Evolutionary conservation across 331 rosid species (phyloP), one percentile per base, ranked within the genome.

Genomic region (Rosa hybrid): DNA sequence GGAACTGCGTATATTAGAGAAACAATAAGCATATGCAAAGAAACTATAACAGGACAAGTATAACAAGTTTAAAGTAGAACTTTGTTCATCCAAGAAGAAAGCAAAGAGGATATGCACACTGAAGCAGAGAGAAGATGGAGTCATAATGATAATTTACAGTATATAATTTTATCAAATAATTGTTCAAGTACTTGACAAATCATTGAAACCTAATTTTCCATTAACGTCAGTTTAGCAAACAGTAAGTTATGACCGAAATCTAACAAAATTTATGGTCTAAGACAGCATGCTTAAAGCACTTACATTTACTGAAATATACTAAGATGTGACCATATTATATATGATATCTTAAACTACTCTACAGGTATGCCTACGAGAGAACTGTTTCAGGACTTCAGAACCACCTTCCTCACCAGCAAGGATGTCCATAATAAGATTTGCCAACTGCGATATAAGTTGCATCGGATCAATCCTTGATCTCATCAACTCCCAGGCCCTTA

Each of bases 391-490:
- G 80, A 80, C 82, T 85, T 89, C 94, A 45, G 93, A 90, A 74
- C 81, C 78, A 72, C 84, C 86, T 71, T 84, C 92, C 77, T 84
- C 90, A 77, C 94, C 98, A 8, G 92, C 93, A 78, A 94, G 96
- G 84, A 94, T 88, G 83, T 94, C 98, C 98, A 94, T 92, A 57
- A 94, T 91, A 81, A 94, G 91, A 87, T 92, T 89, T 46, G 97
- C 98, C 53, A 94, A 77, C 87, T 90, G 98, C 12, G 98, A 89
- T 73, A 87, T 86, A 65, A 94, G 96, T 73, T 92, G 98, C 84
- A 92, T 76, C 21, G 98, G 98, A 83, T 92, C 94, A 75, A 92
- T 86, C 84, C 91, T 86, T 34, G 98, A 89, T 73, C 93, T 89
- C 93, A 94, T 88, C 81, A 94, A 79, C 78, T 94, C 94, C 76